Conservation (phyloP, 73 alveolate genomes). For the Durusdinium trenchii region DNA sequence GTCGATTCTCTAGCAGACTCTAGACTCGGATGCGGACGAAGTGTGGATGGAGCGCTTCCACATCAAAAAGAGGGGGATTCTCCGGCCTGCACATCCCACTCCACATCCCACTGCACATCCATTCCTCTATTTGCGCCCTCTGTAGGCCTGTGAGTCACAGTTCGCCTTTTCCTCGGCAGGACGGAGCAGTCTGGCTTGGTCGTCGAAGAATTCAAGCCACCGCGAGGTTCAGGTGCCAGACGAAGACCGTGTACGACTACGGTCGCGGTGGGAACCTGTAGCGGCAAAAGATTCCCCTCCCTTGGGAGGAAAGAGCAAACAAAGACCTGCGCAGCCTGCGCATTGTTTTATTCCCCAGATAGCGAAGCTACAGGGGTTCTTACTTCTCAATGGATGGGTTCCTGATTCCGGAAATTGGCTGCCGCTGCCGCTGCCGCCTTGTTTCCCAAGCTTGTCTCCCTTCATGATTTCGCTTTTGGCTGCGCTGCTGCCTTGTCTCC, state of each 20-base stretch:
- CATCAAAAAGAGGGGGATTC: background rate
- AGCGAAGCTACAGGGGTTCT: background rate
- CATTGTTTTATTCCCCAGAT: background rate
- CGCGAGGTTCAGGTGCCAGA: background rate
- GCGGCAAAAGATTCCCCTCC: background rate
- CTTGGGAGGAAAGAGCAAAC: background rate
- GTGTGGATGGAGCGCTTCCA: background rate
- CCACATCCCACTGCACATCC: background rate
- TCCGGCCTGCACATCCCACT: background rate
- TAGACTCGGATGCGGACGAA: background rate
- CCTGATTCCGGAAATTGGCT: too few species aligned
- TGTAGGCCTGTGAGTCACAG: too few species aligned
- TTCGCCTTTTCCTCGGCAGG: background rate
- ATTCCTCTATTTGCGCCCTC: too few species aligned
- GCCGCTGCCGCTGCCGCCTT: too few species aligned
- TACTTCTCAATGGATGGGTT: background rate
- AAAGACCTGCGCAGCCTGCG: background rate
- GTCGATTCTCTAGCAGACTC: background rate
- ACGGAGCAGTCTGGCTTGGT: conserved; percentile 81
- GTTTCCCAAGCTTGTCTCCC: too few species aligned
- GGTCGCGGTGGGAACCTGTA: background rate
- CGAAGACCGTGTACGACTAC: background rate
- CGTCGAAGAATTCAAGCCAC: conserved; percentile 62
- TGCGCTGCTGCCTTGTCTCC: too few species aligned
- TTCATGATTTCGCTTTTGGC: too few species aligned